Conservation (phyloP, 208 protist species). For the Leishmania arabica region DNA sequence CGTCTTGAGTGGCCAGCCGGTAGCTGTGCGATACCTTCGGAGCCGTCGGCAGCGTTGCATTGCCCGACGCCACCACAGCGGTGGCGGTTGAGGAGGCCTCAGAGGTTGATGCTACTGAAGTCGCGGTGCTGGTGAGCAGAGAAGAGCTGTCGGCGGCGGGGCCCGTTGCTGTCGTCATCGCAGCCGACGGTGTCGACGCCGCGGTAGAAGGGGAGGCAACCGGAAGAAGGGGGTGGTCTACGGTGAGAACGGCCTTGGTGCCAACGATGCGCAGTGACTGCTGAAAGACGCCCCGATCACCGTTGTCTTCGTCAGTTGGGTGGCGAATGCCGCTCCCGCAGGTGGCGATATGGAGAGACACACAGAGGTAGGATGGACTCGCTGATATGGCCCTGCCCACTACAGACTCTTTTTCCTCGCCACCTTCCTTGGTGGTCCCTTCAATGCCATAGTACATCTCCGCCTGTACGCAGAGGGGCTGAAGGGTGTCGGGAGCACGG, state of each 20-base stretch:
- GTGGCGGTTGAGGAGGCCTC: not conserved
- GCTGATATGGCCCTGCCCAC: not conserved
- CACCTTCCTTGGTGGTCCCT: not conserved
- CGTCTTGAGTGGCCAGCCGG: conserved; percentile 23
- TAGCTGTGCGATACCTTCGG: conserved; percentile 23
- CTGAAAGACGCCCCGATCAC: conserved; percentile 4
- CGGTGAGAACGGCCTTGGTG: conserved; percentile 22
- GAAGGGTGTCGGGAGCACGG: not conserved
- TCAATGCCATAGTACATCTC: conserved; percentile 34
- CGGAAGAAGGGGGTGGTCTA: conserved; percentile 20
- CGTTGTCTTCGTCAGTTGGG: not conserved
- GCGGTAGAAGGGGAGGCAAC: not conserved
- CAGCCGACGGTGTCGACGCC: not conserved
- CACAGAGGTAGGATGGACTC: conserved; percentile 21
- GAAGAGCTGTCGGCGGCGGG: not conserved
- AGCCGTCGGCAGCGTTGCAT: not conserved
- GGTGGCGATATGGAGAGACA: conserved; percentile 22
- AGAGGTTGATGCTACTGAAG: not conserved
- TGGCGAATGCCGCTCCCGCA: not conserved
- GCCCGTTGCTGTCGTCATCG: not conserved
- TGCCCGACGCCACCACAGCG: not conserved
- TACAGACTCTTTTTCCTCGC: not conserved
- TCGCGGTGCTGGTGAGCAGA: not conserved
- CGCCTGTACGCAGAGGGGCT: conserved; percentile 25
- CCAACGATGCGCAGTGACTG: conserved; percentile 28